Evolutionary conservation across 768 basidiomycete species (phyloP).

Genomic region (Lactifluus piperatus): DNA sequence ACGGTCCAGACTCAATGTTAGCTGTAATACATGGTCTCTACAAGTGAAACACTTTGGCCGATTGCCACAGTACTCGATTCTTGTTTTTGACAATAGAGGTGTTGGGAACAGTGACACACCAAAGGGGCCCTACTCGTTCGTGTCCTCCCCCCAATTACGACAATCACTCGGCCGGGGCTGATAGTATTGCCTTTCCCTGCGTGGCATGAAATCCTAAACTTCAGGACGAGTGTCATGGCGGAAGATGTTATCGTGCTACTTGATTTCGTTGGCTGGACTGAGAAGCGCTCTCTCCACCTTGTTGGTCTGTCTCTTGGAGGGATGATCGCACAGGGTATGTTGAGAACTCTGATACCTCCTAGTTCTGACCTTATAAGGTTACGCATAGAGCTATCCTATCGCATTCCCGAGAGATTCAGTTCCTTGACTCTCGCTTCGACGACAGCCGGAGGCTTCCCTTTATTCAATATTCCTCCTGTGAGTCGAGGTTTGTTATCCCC

Average conservation of each 20-base stretch:
- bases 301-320: conserved; percentile 75
- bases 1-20: conserved; percentile 45
- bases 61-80: conserved; percentile 44
- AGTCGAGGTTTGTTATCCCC: conserved; percentile 18
- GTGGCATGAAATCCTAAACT: background rate
- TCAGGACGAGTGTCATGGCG: conserved; percentile 70
- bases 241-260: conserved; percentile 60
- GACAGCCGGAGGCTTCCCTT: conserved; percentile 50
- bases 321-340: conserved; percentile 71
- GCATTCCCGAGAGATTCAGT: conserved; percentile 55
- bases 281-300: conserved; percentile 50
- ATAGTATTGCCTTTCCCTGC: background rate
- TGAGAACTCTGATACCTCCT: background rate
- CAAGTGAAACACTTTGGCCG: conserved; percentile 59
- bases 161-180: background rate
- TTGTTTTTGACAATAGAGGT: conserved; percentile 82
- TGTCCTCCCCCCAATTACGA: conserved; percentile 7
- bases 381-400: conserved; percentile 51
- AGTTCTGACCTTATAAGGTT: background rate
- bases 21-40: conserved; percentile 50
- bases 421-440: conserved; percentile 66
- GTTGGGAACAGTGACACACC: conserved; percentile 70
- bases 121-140: conserved; percentile 68
- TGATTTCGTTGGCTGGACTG: conserved; percentile 65
- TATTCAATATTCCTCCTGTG: conserved; percentile 59